A percentile compares a stretch with the other conserved stretches of the same genome.
Evolutionary conservation across 441 rosid species (phyloP).

Genomic region (Sinapis alba): DNA sequence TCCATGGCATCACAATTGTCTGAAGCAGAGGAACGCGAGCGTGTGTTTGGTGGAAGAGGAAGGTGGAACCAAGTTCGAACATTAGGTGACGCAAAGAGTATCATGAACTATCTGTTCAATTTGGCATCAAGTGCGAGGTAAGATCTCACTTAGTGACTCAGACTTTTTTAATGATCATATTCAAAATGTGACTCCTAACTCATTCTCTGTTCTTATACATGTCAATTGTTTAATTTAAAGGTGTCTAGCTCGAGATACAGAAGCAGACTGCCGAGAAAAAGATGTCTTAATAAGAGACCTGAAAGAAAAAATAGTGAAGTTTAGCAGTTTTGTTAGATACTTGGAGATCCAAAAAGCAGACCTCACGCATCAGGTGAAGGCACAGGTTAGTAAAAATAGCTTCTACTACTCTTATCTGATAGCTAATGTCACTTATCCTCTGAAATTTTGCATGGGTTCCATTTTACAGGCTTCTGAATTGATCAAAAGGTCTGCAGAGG

Average conservation of each 20-base stretch:
- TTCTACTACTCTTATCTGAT: not conserved
- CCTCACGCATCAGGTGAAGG: conserved; percentile 67
- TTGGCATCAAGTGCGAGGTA: conserved; percentile 91
- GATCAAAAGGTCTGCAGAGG: conserved; percentile 43
- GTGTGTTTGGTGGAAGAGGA: conserved; percentile 86
- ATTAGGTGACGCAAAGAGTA: conserved; percentile 82
- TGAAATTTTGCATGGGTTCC: not conserved
- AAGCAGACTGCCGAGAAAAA: conserved; percentile 81
- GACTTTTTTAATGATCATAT: conserved; percentile 1
- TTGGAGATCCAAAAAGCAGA: conserved; percentile 70
- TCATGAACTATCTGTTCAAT: conserved; percentile 85
- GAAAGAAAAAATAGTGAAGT: conserved; percentile 77
- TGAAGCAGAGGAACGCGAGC: conserved; percentile 96
- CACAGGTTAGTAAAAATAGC: conserved; percentile 53
- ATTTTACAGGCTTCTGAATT: conserved; percentile 52
- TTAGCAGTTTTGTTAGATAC: conserved; percentile 59
- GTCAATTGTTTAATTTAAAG: conserved; percentile 41
- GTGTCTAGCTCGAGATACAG: conserved; percentile 83
- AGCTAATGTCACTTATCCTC: conserved; percentile 7
- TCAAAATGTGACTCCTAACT: conserved; percentile 14
- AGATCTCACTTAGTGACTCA: conserved; percentile 15
- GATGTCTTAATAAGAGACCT: conserved; percentile 67
- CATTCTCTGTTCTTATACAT: conserved; percentile 8
- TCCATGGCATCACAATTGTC: conserved; percentile 98
- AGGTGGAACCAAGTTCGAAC: conserved; percentile 98